Evolutionary conservation across 2,329 filamentous ascomycete genomes (phyloP), one percentile per base, ranked within the genome.

Genomic region (Botrytis fabae): DNA sequence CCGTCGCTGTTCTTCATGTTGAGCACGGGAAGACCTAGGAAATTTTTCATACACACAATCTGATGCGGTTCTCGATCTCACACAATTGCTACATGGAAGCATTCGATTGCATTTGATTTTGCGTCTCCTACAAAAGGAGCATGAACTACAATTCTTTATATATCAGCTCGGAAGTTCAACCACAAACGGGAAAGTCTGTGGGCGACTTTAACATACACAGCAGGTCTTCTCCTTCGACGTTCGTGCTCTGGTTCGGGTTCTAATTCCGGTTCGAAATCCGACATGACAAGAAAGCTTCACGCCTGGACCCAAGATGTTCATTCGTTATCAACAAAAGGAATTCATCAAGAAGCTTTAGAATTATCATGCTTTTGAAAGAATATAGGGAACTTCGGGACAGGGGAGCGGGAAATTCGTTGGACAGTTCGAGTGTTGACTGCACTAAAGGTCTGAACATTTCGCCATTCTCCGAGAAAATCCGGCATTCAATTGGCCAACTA

Each of bases 31-130:
- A 75, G 72, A 10, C 78, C 80, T 42, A 79, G 80, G 42, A 38
- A 59, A 54, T 20, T 66, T 72, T 71, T 81, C 78, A 76, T 89
- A 91, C 1, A 86, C 83, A 77, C 90, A 91, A 32, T 83, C 83
- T 9, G 85, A 83, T 48, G 62, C 35, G 59, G 85, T 86, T 75
- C 85, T 85, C 35, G 87, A 87, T 75, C 86, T 85, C n/a, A 86
- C 74, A 77, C 90, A 91, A 73, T 89, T 88, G 74, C 83, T 85
- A 77, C 89, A 91, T 1, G 90, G 90, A 10, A 82, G 80, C 73
- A 86, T 85, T 66, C 87, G 86, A 77, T 91, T 86, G 78, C 89
- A 91, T 64, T 85, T 85, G 73, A 91, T 86, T 80, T 91, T 92
- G 59, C 88, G 87, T 72, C 82, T 85, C 61, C 89, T 84, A 77